Conservation (phyloP, 2,329 filamentous ascomycete genomes). For the Phyllosticta citriasiana region DNA sequence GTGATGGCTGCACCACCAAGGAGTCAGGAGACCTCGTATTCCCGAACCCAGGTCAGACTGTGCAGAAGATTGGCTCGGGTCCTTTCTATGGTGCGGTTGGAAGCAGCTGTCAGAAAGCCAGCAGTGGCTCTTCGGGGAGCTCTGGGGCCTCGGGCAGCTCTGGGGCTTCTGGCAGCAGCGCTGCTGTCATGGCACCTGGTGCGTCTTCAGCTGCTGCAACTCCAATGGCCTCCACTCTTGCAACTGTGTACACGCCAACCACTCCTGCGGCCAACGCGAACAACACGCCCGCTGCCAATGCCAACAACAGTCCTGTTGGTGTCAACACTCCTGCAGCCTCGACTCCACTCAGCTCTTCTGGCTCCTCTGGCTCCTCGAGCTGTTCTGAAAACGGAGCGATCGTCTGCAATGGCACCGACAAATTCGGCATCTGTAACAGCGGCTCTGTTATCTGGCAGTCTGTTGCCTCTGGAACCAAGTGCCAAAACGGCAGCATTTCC, state of each 20-base stretch:
- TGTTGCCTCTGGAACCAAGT: constrained; percentile 26
- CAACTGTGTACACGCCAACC: background rate
- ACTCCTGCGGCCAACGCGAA: background rate
- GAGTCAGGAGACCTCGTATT: constrained; percentile 47
- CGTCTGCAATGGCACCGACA: constrained; percentile 12
- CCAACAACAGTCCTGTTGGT: background rate
- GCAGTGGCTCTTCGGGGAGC: background rate
- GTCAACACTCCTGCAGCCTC: background rate
- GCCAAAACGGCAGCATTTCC: constrained; percentile 22
- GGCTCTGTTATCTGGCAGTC: constrained; percentile 12
- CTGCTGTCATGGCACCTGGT: background rate
- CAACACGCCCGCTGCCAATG: background rate
- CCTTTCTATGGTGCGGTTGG: background rate
- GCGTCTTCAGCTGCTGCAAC: background rate
- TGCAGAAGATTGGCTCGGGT: constrained; percentile 26
- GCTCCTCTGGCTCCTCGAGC: background rate
- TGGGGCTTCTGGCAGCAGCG: background rate
- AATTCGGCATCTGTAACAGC: constrained; percentile 14
- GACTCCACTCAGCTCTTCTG: background rate
- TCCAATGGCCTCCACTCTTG: background rate
- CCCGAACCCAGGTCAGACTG: constrained; percentile 50
- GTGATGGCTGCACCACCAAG: constrained; percentile 41
- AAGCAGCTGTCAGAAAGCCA: background rate
- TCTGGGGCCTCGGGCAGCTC: background rate
- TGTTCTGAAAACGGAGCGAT: constrained; percentile 9